Evolutionary conservation across 2,329 filamentous ascomycete species (phyloP), one percentile per base, ranked within the genome.

Genomic region (Claviceps purpurea): DNA sequence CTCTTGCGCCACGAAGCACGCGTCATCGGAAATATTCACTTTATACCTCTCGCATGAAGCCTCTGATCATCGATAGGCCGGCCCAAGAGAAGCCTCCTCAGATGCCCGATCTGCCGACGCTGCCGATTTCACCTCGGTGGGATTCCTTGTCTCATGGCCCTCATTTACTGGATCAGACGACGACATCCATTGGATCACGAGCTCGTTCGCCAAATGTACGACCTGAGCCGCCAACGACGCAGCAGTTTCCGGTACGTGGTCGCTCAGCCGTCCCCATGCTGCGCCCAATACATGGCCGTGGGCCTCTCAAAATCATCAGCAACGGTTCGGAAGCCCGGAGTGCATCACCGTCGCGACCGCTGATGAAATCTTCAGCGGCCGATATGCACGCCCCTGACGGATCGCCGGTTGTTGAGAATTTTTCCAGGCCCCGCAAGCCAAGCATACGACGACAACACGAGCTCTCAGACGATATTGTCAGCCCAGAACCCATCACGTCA

Each of bases 371-470:
- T 46, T 67, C 65, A 43, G 57, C 62, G 40, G 52, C 60, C 45
- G 66, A 70, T 52, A 56, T 67, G 54, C 62, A 70, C 44, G 56
- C 59, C 64, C 60, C 65, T 49, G 66, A 69, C 47, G 62, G 60
- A 50, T 65, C 67, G 57, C 22, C 54, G n/a, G 60, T 63, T 46
- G 68, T 78, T 46, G 73, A 74, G 59, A 81, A 81, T 63, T 81
- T 81, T 61, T 81, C 78, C n/a, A 71, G 78, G 41, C 78, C 78
- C 43, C 70, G 78, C 53, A 78, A 77, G 55, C 66, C 70, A 41
- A 80, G 77, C 61, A 69, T 77, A 54, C 70, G 70, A 54, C 70
- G 70, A 52, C 73, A 73, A 55, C 61, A 68, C 50, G 62, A 64
- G 24, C 41, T 39, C 20, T 42, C 50, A 22, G 56, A 57, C 30